Base-by-base conservation (phyloP, 192 early-diverging fungal species). In the Chytriomyces sp. region DNA sequence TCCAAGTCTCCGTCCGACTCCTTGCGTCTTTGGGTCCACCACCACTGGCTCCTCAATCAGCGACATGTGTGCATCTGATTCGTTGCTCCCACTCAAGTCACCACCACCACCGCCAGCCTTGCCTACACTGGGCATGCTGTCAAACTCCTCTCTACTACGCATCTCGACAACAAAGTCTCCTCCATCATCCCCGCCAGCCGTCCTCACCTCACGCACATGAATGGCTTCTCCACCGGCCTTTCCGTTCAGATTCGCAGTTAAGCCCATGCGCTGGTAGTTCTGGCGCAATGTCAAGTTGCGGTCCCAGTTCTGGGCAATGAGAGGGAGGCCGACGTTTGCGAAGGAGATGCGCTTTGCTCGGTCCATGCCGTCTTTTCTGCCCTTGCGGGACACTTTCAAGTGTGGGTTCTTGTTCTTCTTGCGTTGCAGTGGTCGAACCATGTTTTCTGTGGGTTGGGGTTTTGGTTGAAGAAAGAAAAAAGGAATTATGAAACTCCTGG, bases 201-300 rank as follows among this genome's bases (percentile, higher is more conserved):
- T 57, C 53, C 20, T 57, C 16, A 57, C 53, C 64, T 24, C 48
- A 11, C 64, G 78, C 35, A 57, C 47, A 47, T 7, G 23, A 28
- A 83, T 80, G 28, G 72, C 76, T 61, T 78, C 77, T 43, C 86
- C 87, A 59, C 87, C 87, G 9, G 87, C 79, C 26, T 76, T 75
- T 20, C 86, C 87, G 76, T 89, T 86, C 49, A 89, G 75, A 20
- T 71, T 65, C 9, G 82, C 73, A 18, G 84, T 45, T n/a, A 89
- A 62, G 9, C 88, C 88, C 67, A 89, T 75, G 35, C 70, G 48
- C 59, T 80, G 77, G 77, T 89, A 89, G 82, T 89, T 89, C 70
- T 89, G 84, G 16, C 78, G 63, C 23, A 89, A 75, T 2, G 88
- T 89, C 63, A 86, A 76, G 64, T 78, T 84, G 68, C 83, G 83